Percentiles rank a stretch among this genome's conserved stretches.
phyloP scores from a whole-genome alignment of 2,329 filamentous ascomycete genomes.

The Onygena corvina region DNA sequence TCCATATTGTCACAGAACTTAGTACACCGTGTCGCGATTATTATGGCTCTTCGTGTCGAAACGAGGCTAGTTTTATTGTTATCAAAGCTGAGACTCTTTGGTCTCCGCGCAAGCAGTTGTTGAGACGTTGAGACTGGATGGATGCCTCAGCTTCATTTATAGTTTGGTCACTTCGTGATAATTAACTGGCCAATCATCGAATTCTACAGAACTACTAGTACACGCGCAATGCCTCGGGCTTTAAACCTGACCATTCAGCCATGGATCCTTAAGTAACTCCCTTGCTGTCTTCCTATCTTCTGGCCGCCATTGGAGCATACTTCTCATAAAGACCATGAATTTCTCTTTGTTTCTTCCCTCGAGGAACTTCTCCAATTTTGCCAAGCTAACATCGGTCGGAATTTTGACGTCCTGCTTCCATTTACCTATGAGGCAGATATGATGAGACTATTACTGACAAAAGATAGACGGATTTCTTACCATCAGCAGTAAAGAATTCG shows the following conservation, averaged over 20 bases:
- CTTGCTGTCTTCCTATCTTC: constrained; percentile 28
- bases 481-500: constrained; percentile 33
- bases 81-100: too few species aligned
- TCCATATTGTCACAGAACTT: too few species aligned
- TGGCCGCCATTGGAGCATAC: constrained; percentile 28
- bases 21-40: too few species aligned
- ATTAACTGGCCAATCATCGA: too few species aligned
- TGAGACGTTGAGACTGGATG: too few species aligned
- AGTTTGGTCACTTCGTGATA: too few species aligned
- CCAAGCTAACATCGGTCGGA: constrained; percentile 11
- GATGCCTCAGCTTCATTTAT: too few species aligned
- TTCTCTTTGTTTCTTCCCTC: constrained; percentile 22
- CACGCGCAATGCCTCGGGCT: too few species aligned
- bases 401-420: constrained; percentile 20
- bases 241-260: constrained; percentile 11
- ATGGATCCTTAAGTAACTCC: constrained; percentile 28
- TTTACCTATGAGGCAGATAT: constrained; percentile 11
- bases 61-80: too few species aligned
- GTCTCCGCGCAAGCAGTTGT: too few species aligned
- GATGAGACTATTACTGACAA: not conserved
- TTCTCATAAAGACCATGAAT: constrained; percentile 25
- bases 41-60: too few species aligned
- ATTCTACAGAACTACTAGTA: too few species aligned
- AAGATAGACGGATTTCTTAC: constrained; percentile 18
- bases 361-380: constrained; percentile 18